Evolutionary conservation across 805 yeast species (phyloP), one percentile per base, ranked within the genome.

Genomic region (Ogataea minuta): DNA sequence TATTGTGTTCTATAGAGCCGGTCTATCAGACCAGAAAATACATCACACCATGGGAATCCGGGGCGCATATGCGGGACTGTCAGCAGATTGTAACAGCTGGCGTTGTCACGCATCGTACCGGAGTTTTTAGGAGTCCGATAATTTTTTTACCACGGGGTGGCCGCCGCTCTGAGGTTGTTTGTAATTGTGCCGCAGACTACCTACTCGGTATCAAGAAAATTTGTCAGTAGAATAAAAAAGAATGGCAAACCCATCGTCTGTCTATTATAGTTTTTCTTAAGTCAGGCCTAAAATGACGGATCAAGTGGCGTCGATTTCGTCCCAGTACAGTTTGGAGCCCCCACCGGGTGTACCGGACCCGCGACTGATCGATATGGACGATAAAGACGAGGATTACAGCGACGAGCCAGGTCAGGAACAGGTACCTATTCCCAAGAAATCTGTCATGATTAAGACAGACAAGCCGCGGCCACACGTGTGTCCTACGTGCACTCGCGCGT

Each of bases 401-500:
- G 13, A 25, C 20, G 45, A 34, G 6, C 15, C 39, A 7, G 27
- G 25, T 14, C 39, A 40, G 13, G 39, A 40, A n/a, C 44, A 45
- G n/a, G 44, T 50, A 15, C 95, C 95, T 9, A 86, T 88, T 30
- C 96, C 96, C 17, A 82, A 84, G 51, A 88, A 89, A 58, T 81
- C 95, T 4, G 81, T 86, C 31, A 72, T 80, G 43, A 83, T 86
- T 57, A 86, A 87, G 61, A 87, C 96, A 0, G 95, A 88, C 56
- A 89, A 89, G 59, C 98, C 98, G 10, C 71, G 98, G 43, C 98
- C 98, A 1, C 95, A 87, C 57, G 73, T 86, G 9, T 93, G 99
- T 60, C 63, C 83, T 2, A 83, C 87, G 4, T 93, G 99, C 60
- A 87, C 97, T 1, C 72, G 99, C 44, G 95, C 95, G 2, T 93